These are phyloP conservation scores for Nectriaceae sp. DNA, from an alignment of 2,329 filamentous ascomycete species.

Conservation along the genomic window DNA sequence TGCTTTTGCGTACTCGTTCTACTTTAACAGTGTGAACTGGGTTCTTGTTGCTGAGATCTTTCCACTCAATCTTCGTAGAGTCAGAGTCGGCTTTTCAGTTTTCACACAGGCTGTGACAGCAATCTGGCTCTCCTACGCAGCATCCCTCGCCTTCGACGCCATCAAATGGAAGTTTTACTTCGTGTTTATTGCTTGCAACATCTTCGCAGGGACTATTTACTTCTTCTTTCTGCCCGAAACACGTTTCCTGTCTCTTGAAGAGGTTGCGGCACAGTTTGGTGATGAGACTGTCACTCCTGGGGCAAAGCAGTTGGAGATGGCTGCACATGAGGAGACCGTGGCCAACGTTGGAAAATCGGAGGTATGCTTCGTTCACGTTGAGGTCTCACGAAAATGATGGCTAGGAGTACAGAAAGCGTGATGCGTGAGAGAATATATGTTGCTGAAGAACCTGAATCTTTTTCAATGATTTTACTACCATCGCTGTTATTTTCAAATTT, in stretches of 20 bases:
- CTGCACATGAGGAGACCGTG: neutral
- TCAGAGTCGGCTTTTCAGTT: slow-evolving; percentile 28
- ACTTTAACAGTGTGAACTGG: slow-evolving; percentile 36
- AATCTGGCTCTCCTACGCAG: slow-evolving; percentile 33
- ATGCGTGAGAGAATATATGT: too few species aligned
- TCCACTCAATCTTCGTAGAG: slow-evolving; percentile 27
- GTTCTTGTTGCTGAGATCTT: slow-evolving; percentile 33
- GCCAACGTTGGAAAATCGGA: slow-evolving; percentile 2
- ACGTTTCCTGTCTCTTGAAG: slow-evolving; percentile 33
- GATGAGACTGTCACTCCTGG: slow-evolving; percentile 29
- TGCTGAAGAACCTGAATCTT: too few species aligned
- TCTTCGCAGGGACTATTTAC: slow-evolving; percentile 32
- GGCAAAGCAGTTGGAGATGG: slow-evolving; percentile 3
- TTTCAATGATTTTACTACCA: too few species aligned
- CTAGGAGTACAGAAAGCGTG: too few species aligned
- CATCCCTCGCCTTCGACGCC: slow-evolving; percentile 29
- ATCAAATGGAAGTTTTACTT: slow-evolving; percentile 36
- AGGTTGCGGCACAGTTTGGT: slow-evolving; percentile 35
- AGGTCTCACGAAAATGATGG: too few species aligned
- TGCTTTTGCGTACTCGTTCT: slow-evolving; percentile 30
- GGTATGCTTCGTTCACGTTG: slow-evolving; percentile 7
- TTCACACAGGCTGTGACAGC: slow-evolving; percentile 31
- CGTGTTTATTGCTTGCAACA: slow-evolving; percentile 35
- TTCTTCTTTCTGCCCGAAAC: slow-evolving; percentile 38
- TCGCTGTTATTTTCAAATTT: too few species aligned